Percentiles rank a stretch among this genome's conserved stretches.
These are phyloP conservation scores for Yarrowia galli DNA, from an alignment of 1,139 yeast species.

Conservation along the genomic window DNA sequence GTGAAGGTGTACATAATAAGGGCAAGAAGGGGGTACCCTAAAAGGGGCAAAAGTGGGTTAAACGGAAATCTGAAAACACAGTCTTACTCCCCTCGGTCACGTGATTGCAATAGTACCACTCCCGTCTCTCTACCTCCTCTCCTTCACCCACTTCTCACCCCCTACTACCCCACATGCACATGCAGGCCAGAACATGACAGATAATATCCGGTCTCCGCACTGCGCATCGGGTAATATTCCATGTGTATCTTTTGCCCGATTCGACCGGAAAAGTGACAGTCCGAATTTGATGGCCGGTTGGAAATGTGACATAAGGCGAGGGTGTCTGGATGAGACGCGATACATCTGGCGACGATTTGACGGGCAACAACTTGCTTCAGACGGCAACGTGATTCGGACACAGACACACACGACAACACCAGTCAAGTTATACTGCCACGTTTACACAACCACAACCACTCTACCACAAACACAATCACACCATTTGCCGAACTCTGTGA, in stretches of 20 bases:
- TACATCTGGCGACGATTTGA: background rate
- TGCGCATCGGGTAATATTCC: slow-evolving; percentile 6
- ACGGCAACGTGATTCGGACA: background rate
- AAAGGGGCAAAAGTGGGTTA: background rate
- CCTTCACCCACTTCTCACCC: background rate
- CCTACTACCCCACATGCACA: background rate
- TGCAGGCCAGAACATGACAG: background rate
- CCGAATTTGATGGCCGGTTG: background rate
- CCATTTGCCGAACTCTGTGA: too few relatives aligned
- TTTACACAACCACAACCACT: too few relatives aligned
- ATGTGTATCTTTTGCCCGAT: slow-evolving; percentile 16
- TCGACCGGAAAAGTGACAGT: background rate
- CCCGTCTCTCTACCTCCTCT: background rate
- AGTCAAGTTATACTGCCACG: too few relatives aligned
- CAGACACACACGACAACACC: too few relatives aligned
- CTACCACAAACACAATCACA: too few relatives aligned
- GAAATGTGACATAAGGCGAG: background rate
- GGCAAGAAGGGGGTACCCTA: background rate
- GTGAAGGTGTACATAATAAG: too few relatives aligned
- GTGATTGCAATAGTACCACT: background rate
- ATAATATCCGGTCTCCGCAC: background rate
- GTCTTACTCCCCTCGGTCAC: background rate
- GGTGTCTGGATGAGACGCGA: background rate
- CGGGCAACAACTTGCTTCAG: background rate
- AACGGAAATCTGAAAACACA: background rate